Conservation (phyloP, 164 flowering plant genomes). For the Magnolia changhungtana region DNA sequence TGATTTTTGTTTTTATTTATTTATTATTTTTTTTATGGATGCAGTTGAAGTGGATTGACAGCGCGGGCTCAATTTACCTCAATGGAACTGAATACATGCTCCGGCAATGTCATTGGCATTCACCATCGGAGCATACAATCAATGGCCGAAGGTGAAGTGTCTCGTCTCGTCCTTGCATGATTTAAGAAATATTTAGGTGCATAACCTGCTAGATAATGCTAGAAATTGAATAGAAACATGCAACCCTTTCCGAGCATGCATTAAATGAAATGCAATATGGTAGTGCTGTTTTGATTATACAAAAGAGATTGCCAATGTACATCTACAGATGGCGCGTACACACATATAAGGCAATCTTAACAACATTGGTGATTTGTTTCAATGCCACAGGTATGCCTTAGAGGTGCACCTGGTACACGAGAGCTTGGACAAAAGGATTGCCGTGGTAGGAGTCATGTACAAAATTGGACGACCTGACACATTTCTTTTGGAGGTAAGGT, state of each 20-base stretch:
- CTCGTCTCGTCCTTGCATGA: neutral
- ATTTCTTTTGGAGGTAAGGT: conserved; percentile 42
- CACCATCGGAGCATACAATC: conserved; percentile 59
- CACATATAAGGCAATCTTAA: neutral
- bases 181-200: no score
- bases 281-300: no score
- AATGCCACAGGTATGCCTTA: conserved; percentile 15
- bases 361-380: neutral
- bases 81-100: conserved; percentile 37
- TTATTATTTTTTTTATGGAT: neutral
- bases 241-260: no score
- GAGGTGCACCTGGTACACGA: conserved; percentile 68
- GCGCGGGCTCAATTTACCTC: conserved; percentile 32
- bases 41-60: conserved; percentile 40
- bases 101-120: conserved; percentile 52
- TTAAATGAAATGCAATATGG: no score
- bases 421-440: conserved; percentile 25
- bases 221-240: no score
- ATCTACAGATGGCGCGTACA: no score
- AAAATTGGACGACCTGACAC: conserved; percentile 47
- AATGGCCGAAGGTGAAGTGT: conserved; percentile 33
- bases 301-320: no score
- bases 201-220: no score
- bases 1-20: neutral
- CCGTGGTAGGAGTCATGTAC: conserved; percentile 56